phyloP scores from a whole-genome alignment of 768 basidiomycete genomes.

The Phaeolepiota aurea region DNA sequence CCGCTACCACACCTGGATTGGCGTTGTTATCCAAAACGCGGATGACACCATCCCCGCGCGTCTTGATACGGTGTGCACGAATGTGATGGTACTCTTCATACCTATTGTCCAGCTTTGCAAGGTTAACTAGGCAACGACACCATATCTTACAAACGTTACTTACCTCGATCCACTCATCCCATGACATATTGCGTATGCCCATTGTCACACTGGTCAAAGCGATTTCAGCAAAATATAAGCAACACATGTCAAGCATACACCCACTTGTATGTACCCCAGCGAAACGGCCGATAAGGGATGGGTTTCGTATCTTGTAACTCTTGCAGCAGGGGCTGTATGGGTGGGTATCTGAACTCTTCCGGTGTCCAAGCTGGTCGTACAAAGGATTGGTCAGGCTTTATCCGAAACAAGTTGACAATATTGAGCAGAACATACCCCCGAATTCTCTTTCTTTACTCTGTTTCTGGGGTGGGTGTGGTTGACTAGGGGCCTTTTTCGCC shows the following conservation, averaged over 20 bases:
- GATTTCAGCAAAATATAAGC: background rate
- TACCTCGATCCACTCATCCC: conserved; percentile 70
- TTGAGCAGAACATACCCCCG: conserved; percentile 12
- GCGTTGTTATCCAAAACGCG: conserved; percentile 34
- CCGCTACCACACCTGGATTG: conserved; percentile 30
- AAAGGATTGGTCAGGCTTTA: background rate
- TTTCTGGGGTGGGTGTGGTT: too few relatives aligned
- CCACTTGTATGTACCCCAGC: conserved; percentile 57
- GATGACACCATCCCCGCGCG: conserved; percentile 39
- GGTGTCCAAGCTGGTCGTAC: conserved; percentile 43
- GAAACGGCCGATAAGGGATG: conserved; percentile 59
- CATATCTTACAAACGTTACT: too few relatives aligned
- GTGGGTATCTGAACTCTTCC: conserved; percentile 41
- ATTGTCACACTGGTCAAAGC: conserved; percentile 49
- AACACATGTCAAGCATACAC: conserved; percentile 23
- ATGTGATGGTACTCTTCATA: conserved; percentile 50
- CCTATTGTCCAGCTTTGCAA: conserved; percentile 46
- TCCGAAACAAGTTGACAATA: background rate
- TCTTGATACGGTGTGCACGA: conserved; percentile 44
- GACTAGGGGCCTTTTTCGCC: background rate
- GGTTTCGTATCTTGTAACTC: conserved; percentile 39
- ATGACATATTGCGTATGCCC: conserved; percentile 60
- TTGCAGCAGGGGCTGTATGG: conserved; percentile 29
- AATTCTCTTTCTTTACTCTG: conserved; percentile 12
- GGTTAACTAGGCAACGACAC: background rate